Base-by-base conservation (phyloP, 2,329 filamentous ascomycete species). In the Phyllosticta paracitricarpa region DNA sequence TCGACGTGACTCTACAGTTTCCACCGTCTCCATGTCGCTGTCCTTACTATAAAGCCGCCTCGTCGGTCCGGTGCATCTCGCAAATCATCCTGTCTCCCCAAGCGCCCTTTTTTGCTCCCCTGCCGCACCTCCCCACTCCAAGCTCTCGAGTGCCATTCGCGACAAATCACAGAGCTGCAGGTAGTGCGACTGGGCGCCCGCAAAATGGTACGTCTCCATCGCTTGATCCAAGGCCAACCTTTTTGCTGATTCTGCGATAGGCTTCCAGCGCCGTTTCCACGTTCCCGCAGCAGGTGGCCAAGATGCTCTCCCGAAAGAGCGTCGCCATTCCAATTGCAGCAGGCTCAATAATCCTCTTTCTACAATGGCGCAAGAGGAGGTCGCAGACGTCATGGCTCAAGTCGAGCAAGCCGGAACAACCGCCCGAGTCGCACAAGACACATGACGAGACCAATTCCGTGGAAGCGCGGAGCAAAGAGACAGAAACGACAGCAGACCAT, bases 351-450 rank as follows among this genome's bases (percentile, higher is more conserved):
- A 57, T 61, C 24, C 30, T 61, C 26, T 61, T 61, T 30, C 30
- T 61, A n/a, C 59, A 61, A 54, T 61, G 59, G 59, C 54, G 59
- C 30, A 61, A 61, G 51, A 54, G 59, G 28, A 61, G 56, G 35
- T 61, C 59, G 59, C 51, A 54, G 59, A 57, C 53, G 59, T 51
- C 54, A 24, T 57, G 53, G 53, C 24, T 40, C n/a, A 60, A 56
- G 58, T 24, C 53, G 30, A 24, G 28, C 51, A 40, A 24, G 57
- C 57, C 51, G 35, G 24, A 59, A 12, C 12, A 22, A n/a, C 1
- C 40, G 6, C 40, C 40, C 12, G 40, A 48, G 40, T 48, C 17
- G 14, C 40, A 48, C 4, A n/a, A 48, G 14, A 3, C 14, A 48
- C 40, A 48, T 19, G 40, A n/a, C 14, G n/a, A 48, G 17, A n/a